phyloP scores from a whole-genome alignment of 164 flowering plant genomes.

The Hamamelis virginiana region DNA sequence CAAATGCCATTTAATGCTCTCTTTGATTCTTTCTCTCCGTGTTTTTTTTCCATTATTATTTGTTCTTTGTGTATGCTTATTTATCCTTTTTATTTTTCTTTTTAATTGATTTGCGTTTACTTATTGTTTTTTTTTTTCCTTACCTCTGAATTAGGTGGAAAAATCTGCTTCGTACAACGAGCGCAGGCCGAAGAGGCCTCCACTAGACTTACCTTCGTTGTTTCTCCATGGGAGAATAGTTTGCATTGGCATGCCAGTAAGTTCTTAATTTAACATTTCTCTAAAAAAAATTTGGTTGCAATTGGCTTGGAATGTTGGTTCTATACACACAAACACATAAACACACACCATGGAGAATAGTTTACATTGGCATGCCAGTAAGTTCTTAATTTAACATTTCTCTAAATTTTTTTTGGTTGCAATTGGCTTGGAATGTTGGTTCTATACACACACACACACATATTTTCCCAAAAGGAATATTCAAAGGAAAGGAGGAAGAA shows the following conservation, averaged over 20 bases:
- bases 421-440: background rate
- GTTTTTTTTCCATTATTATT: too few species aligned
- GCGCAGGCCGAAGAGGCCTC: conserved; percentile 72
- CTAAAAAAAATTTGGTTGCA: background rate
- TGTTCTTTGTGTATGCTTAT: too few species aligned
- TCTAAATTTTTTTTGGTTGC: background rate
- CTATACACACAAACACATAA: too few species aligned
- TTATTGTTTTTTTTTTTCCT: background rate
- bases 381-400: conserved; percentile 9
- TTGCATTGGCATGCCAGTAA: conserved; percentile 91
- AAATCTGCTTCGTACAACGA: conserved; percentile 71
- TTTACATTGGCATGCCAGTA: conserved; percentile 94
- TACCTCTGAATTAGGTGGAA: conserved; percentile 64
- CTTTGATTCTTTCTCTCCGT: too few species aligned
- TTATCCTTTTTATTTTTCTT: too few species aligned
- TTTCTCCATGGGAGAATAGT: conserved; percentile 82
- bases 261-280: conserved; percentile 1
- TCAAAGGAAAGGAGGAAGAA: background rate
- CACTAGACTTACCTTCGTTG: conserved; percentile 88
- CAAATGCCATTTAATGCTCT: too few species aligned
- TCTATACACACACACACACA: too few species aligned
- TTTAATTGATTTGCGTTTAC: background rate
- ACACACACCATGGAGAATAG: too few species aligned
- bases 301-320: background rate
- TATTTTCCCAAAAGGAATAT: background rate